Base-by-base conservation (phyloP, 2,329 filamentous ascomycete genomes). In the Colletotrichum sojae region DNA sequence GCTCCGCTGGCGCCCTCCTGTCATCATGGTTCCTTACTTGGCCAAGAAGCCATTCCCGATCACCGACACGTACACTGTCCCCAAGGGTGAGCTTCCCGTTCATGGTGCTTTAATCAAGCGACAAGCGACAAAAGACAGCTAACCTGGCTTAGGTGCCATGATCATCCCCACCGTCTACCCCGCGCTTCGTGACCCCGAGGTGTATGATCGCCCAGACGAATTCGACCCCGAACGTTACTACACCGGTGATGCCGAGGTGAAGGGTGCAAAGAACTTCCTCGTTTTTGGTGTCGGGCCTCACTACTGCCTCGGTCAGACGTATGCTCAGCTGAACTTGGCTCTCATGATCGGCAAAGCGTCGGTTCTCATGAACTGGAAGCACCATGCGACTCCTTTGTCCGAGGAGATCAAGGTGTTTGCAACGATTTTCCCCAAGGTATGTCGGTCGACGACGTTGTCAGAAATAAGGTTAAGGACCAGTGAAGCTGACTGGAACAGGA, bases 381-480 rank as follows among this genome's bases (percentile, higher is more conserved):
- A 99, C 81, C 90, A 94, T 78, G 83, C 94, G 18, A 98, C 96
- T 12, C 90, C 92, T 0, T 77, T 86, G 68, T 97, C 94, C 0
- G 96, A 99, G 83, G 91, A 97, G 81, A 98, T 99, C 82, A 95
- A 97, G 85, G 95, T 98, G 73, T 99, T 98, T 83, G 96, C 96
- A 48, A 98, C 94, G 31, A 97, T 99, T 75, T 99, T 99, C 88
- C 96, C 96, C 65, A 92, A 92, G 92, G 95, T 97, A 83, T 81
- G 91, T 83, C 59, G 22, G 22, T 25, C 22, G 4, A 25, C 22
- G 13, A 43, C 6, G 40, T 15, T 20, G 13, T 39, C 9, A 54
- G 71, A 73, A 56, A 74, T 64, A 25, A 46, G 63, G 8, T n/a
- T 6, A 43, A 40, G 40, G 16, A 6, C 16, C 16, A n/a, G 10